Evolutionary conservation across 805 yeast species (phyloP), one percentile per base, ranked within the genome.

Genomic region (Deakozyma indianensis): DNA sequence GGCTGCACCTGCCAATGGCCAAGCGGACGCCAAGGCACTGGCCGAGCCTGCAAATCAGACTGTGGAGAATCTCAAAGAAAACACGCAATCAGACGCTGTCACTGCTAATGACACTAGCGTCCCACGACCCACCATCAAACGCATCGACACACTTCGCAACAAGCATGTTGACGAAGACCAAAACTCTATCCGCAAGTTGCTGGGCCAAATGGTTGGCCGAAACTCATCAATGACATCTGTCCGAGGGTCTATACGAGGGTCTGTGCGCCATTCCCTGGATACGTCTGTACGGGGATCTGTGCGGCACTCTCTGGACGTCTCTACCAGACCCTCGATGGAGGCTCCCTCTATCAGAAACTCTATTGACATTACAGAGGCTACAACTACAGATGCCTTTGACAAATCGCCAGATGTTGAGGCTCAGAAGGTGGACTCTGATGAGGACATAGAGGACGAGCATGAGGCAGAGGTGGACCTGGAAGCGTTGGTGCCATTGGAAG

Each of bases 391-490:
- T 25, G 28, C 38, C 18, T 47, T 47, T 35, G 42, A 41, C 7
- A 35, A 22, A 22, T 47, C 41, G n/a, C 47, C 49, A 14, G 47
- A 44, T 27, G 15, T 47, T 9, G 49, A 47, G 32, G 43, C 47
- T 7, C 49, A 45, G 22, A 15, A 14, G 15, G n/a, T 18, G 16
- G 42, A 18, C 14, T 25, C 28, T 16, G 35, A 18, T 9, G 43
- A n/a, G 21, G 38, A 32, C 11, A 25, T 14, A 7, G 28, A 25
- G 14, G 47, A 46, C n/a, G 42, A 41, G 16, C 48, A 45, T 20
- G 38, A 32, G 20, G 53, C 51, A 16, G 47, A 49, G 20, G 56
- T 53, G 4, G 56, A 62, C 42, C 58, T 63, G 50, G 41, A 35
- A 5, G 48, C 45, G n/a, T 42, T 43, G 22, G 47, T 38, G 9